Conservation (phyloP, 805 yeast genomes). For the Saccharomycopsis microspora region DNA sequence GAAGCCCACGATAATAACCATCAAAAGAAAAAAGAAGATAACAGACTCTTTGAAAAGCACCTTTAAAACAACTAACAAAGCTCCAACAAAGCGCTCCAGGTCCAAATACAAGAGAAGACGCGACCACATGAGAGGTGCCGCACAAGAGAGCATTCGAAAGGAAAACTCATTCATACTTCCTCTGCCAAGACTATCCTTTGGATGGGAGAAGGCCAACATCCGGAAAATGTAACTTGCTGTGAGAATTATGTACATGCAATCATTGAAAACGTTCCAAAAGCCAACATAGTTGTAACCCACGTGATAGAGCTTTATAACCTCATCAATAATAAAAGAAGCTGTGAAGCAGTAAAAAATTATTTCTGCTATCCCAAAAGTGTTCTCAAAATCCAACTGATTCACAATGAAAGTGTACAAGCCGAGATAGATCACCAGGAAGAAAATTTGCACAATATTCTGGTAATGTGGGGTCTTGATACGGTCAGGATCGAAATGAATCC, state of each 20-base stretch:
- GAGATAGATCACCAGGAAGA: slow-evolving; percentile 54
- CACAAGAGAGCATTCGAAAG: slow-evolving; percentile 62
- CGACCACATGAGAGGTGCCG: slow-evolving; percentile 83
- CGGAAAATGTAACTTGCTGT: slow-evolving; percentile 44
- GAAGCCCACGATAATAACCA: slow-evolving; percentile 66
- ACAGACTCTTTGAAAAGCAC: slow-evolving; percentile 81
- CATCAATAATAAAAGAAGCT: slow-evolving; percentile 56
- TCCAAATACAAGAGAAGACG: slow-evolving; percentile 67
- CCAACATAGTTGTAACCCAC: slow-evolving; percentile 64
- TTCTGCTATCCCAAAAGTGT: slow-evolving; percentile 36
- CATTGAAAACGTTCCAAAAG: slow-evolving; percentile 75
- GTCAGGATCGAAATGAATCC: slow-evolving; percentile 67
- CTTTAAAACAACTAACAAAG: slow-evolving; percentile 76
- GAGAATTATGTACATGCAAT: slow-evolving; percentile 48
- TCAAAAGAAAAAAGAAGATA: slow-evolving; percentile 66
- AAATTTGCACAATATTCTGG: slow-evolving; percentile 64
- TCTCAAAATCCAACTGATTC: slow-evolving; percentile 17
- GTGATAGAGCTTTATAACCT: slow-evolving; percentile 57
- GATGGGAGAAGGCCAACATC: slow-evolving; percentile 25
- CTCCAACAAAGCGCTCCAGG: slow-evolving; percentile 73
- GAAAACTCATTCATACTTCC: slow-evolving; percentile 41
- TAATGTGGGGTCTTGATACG: slow-evolving; percentile 78
- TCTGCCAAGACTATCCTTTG: slow-evolving; percentile 16
- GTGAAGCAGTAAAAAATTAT: slow-evolving; percentile 53
- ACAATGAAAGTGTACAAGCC: slow-evolving; percentile 45